Evolutionary conservation across 139 green algal genomes (phyloP).

Genomic region (Ostreobium quekettii): DNA sequence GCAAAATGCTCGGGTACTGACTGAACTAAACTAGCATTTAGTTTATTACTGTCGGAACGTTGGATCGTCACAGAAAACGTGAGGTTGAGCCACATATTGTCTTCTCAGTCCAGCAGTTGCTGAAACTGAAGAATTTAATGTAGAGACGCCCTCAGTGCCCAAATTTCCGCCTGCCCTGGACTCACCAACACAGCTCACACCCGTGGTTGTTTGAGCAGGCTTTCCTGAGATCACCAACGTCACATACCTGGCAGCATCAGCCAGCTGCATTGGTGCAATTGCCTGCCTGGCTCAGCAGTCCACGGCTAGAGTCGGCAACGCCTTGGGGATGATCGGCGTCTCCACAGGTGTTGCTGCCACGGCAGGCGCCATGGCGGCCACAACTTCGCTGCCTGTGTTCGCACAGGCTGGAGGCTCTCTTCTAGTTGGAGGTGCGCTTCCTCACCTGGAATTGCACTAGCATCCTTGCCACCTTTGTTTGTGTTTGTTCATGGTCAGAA

Average conservation of each 20-base stretch:
- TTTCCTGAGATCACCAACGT: slow-evolving; percentile 54
- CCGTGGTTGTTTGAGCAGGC: slow-evolving; percentile 23
- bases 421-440: background rate
- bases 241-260: slow-evolving; percentile 56
- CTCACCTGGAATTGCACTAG: too few species aligned
- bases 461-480: too few species aligned
- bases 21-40: too few species aligned
- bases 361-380: slow-evolving; percentile 42
- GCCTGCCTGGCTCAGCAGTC: slow-evolving; percentile 68
- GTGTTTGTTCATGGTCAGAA: too few species aligned
- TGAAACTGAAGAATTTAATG: too few species aligned
- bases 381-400: background rate
- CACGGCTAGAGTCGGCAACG: slow-evolving; percentile 67
- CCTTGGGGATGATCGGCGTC: slow-evolving; percentile 72
- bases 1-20: too few species aligned
- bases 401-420: slow-evolving; percentile 1
- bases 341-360: slow-evolving; percentile 58
- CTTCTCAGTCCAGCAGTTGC: too few species aligned
- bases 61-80: too few species aligned
- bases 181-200: background rate
- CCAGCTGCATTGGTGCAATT: slow-evolving; percentile 79
- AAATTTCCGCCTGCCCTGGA: too few species aligned
- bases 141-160: too few species aligned
- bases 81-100: too few species aligned
- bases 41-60: too few species aligned